Conservation (phyloP, 176 grass and related monocot species). For the Triticum dicoccoides region DNA sequence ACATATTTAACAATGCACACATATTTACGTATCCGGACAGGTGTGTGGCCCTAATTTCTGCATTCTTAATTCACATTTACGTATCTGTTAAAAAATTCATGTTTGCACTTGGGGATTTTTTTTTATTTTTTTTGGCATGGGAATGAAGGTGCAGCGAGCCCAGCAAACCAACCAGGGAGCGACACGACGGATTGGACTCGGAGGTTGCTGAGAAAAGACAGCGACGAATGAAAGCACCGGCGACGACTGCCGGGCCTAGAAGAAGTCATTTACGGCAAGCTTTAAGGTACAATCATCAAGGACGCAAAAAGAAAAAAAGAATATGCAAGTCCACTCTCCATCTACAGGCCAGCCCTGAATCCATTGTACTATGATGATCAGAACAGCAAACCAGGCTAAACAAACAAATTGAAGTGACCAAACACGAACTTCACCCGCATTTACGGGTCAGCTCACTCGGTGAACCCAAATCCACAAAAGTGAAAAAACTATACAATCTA, state of each 20-base stretch:
- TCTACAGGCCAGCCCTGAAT: neutral
- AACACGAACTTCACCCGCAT: constrained; percentile 10
- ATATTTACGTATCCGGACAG: no score
- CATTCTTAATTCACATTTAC: no score
- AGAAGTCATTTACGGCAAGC: neutral
- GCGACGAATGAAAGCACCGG: neutral
- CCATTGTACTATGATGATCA: neutral
- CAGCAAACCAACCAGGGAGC: neutral
- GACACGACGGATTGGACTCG: neutral
- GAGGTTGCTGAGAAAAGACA: neutral
- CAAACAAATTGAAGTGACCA: constrained; percentile 6
- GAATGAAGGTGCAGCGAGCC: neutral
- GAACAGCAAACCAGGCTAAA: neutral
- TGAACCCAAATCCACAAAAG: neutral
- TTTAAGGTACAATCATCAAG: neutral
- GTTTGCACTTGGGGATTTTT: no score
- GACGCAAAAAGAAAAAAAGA: no score
- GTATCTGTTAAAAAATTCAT: no score
- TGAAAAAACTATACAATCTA: neutral
- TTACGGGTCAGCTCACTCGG: neutral
- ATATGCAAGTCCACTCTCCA: neutral
- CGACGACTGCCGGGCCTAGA: neutral
- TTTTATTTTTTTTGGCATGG: no score
- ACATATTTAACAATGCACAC: no score
- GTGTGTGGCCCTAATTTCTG: no score